Evolutionary conservation across 1,284 basidiomycete species (phyloP).

Genomic region (Pterulicium gracile): DNA sequence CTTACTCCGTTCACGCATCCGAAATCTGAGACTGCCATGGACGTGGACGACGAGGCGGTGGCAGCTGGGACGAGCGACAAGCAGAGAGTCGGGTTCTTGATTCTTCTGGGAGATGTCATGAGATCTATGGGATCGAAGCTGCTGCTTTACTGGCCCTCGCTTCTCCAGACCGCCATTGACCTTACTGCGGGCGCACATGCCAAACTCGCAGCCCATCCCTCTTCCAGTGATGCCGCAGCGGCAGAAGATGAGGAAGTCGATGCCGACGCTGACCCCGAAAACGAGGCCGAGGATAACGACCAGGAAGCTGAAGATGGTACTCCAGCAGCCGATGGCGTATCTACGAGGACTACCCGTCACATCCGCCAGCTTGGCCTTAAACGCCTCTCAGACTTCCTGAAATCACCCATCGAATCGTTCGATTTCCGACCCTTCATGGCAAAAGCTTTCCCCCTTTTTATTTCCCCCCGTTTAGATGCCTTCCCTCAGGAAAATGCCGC

Average conservation of each 20-base stretch:
- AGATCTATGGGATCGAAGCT: slow-evolving; percentile 71
- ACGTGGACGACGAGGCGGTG: slow-evolving; percentile 18
- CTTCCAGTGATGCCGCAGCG: slow-evolving; percentile 25
- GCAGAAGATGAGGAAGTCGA: slow-evolving; percentile 14
- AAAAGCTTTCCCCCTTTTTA: slow-evolving; percentile 59
- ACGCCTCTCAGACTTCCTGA: slow-evolving; percentile 85
- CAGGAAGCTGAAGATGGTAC: slow-evolving; percentile 20
- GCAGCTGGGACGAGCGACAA: slow-evolving; percentile 38
- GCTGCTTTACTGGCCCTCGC: slow-evolving; percentile 56
- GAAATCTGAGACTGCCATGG: slow-evolving; percentile 13
- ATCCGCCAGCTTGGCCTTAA: slow-evolving; percentile 81
- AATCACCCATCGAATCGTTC: slow-evolving; percentile 46
- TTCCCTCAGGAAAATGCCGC: slow-evolving; percentile 88
- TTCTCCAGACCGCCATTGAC: slow-evolving; percentile 60
- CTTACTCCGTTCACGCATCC: slow-evolving; percentile 58
- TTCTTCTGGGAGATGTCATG: slow-evolving; percentile 76
- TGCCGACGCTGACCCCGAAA: slow-evolving; percentile 10
- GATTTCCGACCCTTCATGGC: slow-evolving; percentile 69
- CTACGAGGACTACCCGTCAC: slow-evolving; percentile 40
- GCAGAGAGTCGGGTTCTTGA: slow-evolving; percentile 78
- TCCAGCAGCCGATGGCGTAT: slow-evolving; percentile 22
- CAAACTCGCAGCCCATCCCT: not conserved
- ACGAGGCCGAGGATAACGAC: slow-evolving; percentile 26
- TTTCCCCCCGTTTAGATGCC: slow-evolving; percentile 72
- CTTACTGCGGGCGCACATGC: slow-evolving; percentile 57